Conservation (phyloP, 768 basidiomycete species). For the Psilocybe azurescens region DNA sequence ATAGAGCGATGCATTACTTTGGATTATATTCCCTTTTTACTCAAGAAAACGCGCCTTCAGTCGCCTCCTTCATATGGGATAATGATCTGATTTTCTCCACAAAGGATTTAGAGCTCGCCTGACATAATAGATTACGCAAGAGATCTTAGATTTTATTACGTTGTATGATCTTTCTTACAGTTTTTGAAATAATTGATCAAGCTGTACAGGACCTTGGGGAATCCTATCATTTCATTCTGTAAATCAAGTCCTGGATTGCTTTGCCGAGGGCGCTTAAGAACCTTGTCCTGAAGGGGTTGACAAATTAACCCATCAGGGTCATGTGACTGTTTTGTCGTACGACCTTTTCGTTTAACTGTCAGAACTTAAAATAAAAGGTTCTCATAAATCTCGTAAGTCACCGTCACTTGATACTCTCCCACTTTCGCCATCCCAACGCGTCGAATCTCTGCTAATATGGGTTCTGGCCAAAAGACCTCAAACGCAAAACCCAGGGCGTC, state of each 20-base stretch:
- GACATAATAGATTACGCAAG: no score
- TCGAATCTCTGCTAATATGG: constrained; percentile 9
- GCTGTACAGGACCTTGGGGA: no score
- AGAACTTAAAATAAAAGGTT: constrained; percentile 2
- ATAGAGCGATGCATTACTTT: no score
- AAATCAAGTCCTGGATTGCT: neutral
- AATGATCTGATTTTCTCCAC: no score
- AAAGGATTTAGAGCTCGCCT: no score
- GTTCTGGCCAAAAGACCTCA: constrained; percentile 16
- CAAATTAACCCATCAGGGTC: neutral
- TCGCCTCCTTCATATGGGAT: no score
- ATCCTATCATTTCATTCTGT: no score
- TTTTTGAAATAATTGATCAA: no score
- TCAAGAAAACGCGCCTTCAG: no score
- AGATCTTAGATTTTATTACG: no score
- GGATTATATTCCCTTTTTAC: no score
- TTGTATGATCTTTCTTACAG: no score
- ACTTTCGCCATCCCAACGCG: neutral
- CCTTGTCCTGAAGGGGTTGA: neutral
- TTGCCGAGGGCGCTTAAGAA: neutral
- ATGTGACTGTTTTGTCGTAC: constrained; percentile 6
- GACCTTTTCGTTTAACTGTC: neutral
- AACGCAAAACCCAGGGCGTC: constrained; percentile 11
- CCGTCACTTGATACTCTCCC: neutral
- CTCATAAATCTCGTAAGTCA: neutral